Conservation (phyloP, 2,329 filamentous ascomycete species). For the Magnaporthiopsis incrustans region DNA sequence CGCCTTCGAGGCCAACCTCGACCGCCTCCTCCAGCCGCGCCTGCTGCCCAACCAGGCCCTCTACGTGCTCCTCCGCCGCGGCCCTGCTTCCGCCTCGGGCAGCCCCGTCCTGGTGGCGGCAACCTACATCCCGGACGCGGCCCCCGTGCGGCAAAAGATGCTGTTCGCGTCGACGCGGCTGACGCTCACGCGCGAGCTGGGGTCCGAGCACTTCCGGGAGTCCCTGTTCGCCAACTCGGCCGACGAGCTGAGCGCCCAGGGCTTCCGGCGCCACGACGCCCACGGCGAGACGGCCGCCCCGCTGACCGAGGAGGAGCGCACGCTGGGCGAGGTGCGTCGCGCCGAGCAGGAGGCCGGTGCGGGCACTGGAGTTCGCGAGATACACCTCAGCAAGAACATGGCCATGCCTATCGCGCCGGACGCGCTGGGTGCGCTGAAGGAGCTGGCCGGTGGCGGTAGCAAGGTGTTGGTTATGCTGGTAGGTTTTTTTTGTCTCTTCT, state of each 20-base stretch:
- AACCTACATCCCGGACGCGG: constrained; percentile 71
- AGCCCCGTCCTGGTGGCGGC: constrained; percentile 55
- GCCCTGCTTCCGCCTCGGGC: constrained; percentile 32
- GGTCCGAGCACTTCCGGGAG: constrained; percentile 70
- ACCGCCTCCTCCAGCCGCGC: constrained; percentile 48
- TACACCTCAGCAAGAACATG: constrained; percentile 49
- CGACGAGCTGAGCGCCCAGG: constrained; percentile 59
- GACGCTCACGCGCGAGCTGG: constrained; percentile 68
- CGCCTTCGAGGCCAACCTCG: constrained; percentile 56
- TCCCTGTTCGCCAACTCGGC: constrained; percentile 64
- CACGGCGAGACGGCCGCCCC: constrained; percentile 59
- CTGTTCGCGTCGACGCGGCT: constrained; percentile 72
- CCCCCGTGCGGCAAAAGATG: constrained; percentile 80
- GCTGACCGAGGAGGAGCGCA: constrained; percentile 70
- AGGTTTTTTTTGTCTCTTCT: constrained; percentile 2
- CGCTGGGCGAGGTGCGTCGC: constrained; percentile 62
- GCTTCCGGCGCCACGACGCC: constrained; percentile 65
- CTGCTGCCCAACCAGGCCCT: constrained; percentile 59
- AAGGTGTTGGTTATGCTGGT: constrained; percentile 59
- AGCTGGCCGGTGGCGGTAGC: constrained; percentile 43
- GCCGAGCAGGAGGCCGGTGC: constrained; percentile 67
- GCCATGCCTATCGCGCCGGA: constrained; percentile 53
- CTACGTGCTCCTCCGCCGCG: constrained; percentile 68
- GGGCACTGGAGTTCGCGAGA: constrained; percentile 54
- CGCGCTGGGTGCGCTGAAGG: constrained; percentile 55